Percentiles rank a stretch among this genome's conserved stretches.
phyloP scores from a whole-genome alignment of 441 rosid genomes.

The Gossypium davidsonii region DNA sequence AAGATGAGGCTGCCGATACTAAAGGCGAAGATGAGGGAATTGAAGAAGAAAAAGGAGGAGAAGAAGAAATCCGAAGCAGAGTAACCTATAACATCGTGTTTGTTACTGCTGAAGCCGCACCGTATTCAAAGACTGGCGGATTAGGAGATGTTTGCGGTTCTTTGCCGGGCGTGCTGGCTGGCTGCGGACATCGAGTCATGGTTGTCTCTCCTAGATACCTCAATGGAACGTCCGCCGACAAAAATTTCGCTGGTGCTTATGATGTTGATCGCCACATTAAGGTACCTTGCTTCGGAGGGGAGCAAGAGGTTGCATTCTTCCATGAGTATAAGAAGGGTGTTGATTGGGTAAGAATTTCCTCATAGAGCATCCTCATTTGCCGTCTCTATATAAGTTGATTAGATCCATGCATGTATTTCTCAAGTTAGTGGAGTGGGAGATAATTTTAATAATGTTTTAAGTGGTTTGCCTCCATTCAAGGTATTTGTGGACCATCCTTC shows the following conservation, averaged over 20 bases:
- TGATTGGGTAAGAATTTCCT: slow-evolving; percentile 65
- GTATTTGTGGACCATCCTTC: slow-evolving; percentile 84
- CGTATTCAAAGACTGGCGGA: slow-evolving; percentile 95
- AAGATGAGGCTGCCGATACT: slow-evolving; percentile 16
- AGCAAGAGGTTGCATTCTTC: slow-evolving; percentile 73
- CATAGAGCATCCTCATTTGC: too few species aligned
- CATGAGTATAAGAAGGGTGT: slow-evolving; percentile 85
- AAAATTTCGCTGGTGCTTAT: slow-evolving; percentile 36
- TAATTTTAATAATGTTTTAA: background rate
- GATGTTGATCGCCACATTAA: slow-evolving; percentile 39
- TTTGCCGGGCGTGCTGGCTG: slow-evolving; percentile 71
- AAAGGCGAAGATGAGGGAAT: slow-evolving; percentile 17
- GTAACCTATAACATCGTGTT: slow-evolving; percentile 51
- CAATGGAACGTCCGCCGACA: slow-evolving; percentile 54
- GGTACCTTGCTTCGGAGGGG: slow-evolving; percentile 64
- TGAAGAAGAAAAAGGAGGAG: slow-evolving; percentile 27
- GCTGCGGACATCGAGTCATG: slow-evolving; percentile 92
- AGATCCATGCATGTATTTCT: background rate
- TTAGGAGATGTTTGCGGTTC: slow-evolving; percentile 95
- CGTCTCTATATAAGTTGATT: background rate
- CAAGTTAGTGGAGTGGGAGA: background rate
- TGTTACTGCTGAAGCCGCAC: slow-evolving; percentile 89
- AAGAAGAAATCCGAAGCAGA: slow-evolving; percentile 23
- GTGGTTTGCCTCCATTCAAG: slow-evolving; percentile 27
- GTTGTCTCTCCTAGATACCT: slow-evolving; percentile 78